Conservation (phyloP, 305 asterid species). For the Ajuga reptans region DNA sequence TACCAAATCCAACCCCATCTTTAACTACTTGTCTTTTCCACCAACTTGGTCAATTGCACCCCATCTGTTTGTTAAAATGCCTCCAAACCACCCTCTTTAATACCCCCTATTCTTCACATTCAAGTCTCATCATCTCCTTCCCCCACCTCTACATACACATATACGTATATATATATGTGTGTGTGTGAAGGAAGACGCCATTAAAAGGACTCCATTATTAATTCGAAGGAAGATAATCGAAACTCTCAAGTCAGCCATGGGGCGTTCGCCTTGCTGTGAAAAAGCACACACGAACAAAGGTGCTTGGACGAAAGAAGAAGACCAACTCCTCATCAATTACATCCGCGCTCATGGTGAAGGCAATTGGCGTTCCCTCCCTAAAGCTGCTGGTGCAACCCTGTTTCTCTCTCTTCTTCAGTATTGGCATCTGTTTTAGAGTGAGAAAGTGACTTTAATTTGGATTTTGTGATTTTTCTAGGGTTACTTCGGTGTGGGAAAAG, state of each 20-base stretch:
- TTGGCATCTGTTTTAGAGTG: neutral
- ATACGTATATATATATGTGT: neutral
- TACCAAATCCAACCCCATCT: slow-evolving; percentile 45
- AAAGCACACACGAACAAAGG: slow-evolving; percentile 54
- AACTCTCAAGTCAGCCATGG: slow-evolving; percentile 26
- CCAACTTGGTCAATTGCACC: slow-evolving; percentile 39
- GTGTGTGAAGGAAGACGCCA: neutral
- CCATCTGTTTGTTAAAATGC: slow-evolving; percentile 21
- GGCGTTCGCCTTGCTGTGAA: slow-evolving; percentile 61
- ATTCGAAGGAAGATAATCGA: neutral
- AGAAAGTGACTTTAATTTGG: neutral
- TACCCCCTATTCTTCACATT: slow-evolving; percentile 18
- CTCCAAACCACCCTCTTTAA: slow-evolving; percentile 19
- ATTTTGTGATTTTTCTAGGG: slow-evolving; percentile 23
- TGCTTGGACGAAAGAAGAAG: slow-evolving; percentile 67
- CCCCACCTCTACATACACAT: neutral
- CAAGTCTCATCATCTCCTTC: slow-evolving; percentile 20
- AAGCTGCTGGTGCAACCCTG: slow-evolving; percentile 43
- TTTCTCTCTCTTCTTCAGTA: too few species aligned
- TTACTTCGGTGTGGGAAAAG: slow-evolving; percentile 36
- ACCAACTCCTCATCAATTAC: slow-evolving; percentile 40
- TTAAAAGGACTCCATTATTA: neutral
- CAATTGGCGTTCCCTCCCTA: slow-evolving; percentile 61
- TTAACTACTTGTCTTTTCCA: slow-evolving; percentile 37
- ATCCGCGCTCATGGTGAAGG: slow-evolving; percentile 52